Base-by-base conservation (phyloP, 1,139 yeast genomes). In the Pichia sp. region DNA sequence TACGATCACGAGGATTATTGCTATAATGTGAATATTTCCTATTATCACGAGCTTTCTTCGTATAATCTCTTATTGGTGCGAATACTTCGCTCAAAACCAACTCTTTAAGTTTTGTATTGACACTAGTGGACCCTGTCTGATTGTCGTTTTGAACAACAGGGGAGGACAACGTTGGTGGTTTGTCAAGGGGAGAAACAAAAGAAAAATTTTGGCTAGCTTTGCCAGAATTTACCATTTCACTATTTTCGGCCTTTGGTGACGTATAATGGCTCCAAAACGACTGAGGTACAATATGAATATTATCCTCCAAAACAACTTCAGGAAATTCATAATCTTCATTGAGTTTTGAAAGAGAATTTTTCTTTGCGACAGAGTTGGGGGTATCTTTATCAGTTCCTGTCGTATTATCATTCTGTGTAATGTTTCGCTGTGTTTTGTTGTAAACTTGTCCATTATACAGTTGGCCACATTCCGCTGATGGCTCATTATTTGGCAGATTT, bases 241-340 rank as follows among this genome's bases (percentile, higher is more conserved):
- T 5, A 33, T 45, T 48, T 2, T 24, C 41, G 16, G 45, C 27
- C 10, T 51, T 52, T 5, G 88, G 87, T 2, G 79, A 77, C 8
- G 58, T 56, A 65, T 84, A 85, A 53, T 80, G 81, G 57, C 76
- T 76, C 81, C 91, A 80, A 58, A 90, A 70, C 2, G 89, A 81
- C 58, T 84, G 87, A 0, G 97, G 97, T 47, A 91, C 84, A 54
- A 91, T 91, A 68, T 91, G 97, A 60, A 81, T 84, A 69, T 91
- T 91, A 66, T 91, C 97, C 67, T 89, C 91, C 46, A 92, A 75
- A 3, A 87, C 85, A 24, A 92, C 97, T 66, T 90, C 96, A 1
- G 93, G 92, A 24, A 49, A 51, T 24, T 51, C 48, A 17, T 45
- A 36, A 33, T 53, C 55, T 20, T 56, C 59, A 20, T 27, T 46